Evolutionary conservation across 257 asterid species (phyloP).

Genomic region (Orobanche coerulescens): DNA sequence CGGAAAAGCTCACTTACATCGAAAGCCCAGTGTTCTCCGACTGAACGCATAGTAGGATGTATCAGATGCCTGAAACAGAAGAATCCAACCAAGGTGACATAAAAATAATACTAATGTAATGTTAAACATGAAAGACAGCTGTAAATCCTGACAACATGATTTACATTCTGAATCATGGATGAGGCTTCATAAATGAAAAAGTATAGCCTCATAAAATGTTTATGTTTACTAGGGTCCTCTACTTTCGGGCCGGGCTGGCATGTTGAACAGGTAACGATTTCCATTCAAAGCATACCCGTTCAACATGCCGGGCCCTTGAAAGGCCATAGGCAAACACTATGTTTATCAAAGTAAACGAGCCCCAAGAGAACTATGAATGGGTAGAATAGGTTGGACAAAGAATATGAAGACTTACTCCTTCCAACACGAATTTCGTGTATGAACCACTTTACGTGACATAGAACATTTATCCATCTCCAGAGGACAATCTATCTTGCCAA

Average conservation of each 20-base stretch:
- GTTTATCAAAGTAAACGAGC: background rate
- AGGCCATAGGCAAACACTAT: background rate
- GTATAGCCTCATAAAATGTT: background rate
- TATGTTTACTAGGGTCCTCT: background rate
- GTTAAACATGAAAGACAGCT: background rate
- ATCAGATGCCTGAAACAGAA: conserved; percentile 29
- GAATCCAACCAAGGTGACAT: background rate
- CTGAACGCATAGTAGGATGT: conserved; percentile 24
- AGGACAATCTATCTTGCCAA: conserved; percentile 24
- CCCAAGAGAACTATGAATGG: background rate
- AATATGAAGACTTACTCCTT: conserved; percentile 24
- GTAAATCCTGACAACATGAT: conserved; percentile 2
- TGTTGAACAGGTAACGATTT: background rate
- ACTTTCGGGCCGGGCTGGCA: background rate
- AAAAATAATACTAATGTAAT: background rate
- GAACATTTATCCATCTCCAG: conserved; percentile 25
- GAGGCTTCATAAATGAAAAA: conserved; percentile 1
- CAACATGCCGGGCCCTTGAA: background rate
- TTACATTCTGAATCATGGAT: background rate
- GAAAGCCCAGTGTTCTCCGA: conserved; percentile 23
- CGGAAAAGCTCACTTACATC: conserved; percentile 30
- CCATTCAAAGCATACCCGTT: background rate
- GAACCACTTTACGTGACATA: conserved; percentile 25
- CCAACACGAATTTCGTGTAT: conserved; percentile 17
- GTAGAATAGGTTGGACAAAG: background rate